Percentiles rank a stretch among this genome's conserved stretches.
phyloP scores from a whole-genome alignment of 2,329 filamentous ascomycete species.

The Malbranchea zuffiana region DNA sequence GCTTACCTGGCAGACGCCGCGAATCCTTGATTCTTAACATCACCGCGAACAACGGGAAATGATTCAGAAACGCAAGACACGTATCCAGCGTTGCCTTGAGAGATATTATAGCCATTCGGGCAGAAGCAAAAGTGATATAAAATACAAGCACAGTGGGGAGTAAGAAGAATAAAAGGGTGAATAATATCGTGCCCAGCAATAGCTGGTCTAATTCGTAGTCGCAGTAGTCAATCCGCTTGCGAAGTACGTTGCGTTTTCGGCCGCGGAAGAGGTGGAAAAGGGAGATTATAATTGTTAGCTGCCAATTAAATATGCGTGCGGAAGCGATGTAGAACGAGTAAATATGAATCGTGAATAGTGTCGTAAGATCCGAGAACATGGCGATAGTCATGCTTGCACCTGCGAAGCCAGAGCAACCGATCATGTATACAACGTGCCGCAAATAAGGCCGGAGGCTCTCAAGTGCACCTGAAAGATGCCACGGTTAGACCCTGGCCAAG shows the following conservation, averaged over 20 bases:
- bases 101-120: constrained; percentile 87
- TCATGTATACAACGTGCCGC: constrained; percentile 80
- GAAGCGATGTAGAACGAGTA: constrained; percentile 97
- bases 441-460: constrained; percentile 64
- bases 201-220: constrained; percentile 97
- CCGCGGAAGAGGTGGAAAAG: constrained; percentile 98
- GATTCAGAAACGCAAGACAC: constrained; percentile 83
- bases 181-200: constrained; percentile 88
- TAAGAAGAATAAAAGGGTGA: constrained; percentile 89
- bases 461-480: constrained; percentile 52
- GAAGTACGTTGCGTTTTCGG: constrained; percentile 93
- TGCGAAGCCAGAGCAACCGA: constrained; percentile 89
- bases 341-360: constrained; percentile 84
- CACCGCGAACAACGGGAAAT: constrained; percentile 91
- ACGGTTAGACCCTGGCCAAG: not conserved
- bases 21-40: constrained; percentile 96
- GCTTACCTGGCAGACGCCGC: constrained; percentile 65
- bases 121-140: constrained; percentile 89
- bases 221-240: constrained; percentile 96
- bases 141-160: constrained; percentile 92
- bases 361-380: constrained; percentile 86
- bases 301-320: constrained; percentile 96
- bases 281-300: constrained; percentile 89
- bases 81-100: constrained; percentile 89
- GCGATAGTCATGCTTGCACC: constrained; percentile 96